Percentiles rank a stretch among this genome's conserved stretches.
These are phyloP conservation scores for Coprinellus aureogranulatus DNA, from an alignment of 768 basidiomycete genomes.

Conservation along the genomic window DNA sequence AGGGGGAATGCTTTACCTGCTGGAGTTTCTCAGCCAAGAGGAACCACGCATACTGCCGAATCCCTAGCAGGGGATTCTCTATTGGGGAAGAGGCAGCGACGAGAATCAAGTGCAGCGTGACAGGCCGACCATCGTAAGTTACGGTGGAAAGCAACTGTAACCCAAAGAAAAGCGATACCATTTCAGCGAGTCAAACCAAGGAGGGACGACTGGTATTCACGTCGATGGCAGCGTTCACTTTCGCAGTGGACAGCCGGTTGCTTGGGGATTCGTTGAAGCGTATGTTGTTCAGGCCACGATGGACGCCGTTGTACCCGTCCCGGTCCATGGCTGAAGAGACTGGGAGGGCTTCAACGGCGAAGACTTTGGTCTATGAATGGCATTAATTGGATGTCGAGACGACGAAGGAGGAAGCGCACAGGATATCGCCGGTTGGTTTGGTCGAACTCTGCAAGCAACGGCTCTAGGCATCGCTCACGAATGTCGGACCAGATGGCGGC, in stretches of 20 bases:
- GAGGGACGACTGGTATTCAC: neutral
- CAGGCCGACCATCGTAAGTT: neutral
- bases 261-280: neutral
- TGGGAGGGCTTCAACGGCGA: neutral
- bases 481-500: neutral
- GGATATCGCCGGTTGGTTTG: neutral
- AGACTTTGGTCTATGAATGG: neutral
- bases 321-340: neutral
- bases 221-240: constrained; percentile 1
- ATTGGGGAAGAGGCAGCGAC: neutral
- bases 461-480: neutral
- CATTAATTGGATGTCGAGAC: neutral
- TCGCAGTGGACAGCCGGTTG: neutral
- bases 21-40: neutral
- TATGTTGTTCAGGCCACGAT: neutral
- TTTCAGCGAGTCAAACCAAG: too few species aligned
- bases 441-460: neutral
- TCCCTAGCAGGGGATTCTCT: neutral
- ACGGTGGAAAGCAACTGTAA: neutral
- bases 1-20: neutral
- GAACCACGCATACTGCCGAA: constrained; percentile 1
- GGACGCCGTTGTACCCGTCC: neutral
- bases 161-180: neutral
- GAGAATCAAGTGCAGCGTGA: neutral
- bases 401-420: neutral